Evolutionary conservation across 1,139 yeast species (phyloP).

Genomic region (Debaryomyces psychrophilus): DNA sequence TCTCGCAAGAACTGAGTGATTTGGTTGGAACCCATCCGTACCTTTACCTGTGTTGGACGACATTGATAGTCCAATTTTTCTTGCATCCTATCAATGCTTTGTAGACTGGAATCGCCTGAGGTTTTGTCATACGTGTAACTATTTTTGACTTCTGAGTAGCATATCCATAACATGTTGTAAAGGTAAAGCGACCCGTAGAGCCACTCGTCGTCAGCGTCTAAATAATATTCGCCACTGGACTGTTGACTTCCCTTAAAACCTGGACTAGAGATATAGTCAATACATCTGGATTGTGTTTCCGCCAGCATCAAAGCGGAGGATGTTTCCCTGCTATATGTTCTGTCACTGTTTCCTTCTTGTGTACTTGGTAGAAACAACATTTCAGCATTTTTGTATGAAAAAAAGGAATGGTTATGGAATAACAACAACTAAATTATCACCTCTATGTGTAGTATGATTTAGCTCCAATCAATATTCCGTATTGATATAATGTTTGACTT

Average conservation of each 20-base stretch:
- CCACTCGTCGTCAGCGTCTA: constrained; percentile 1
- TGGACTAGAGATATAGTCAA: not conserved
- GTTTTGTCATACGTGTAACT: not conserved
- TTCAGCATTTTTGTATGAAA: not conserved
- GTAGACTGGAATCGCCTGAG: not conserved
- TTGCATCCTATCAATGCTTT: not conserved
- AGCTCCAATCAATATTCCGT: not conserved
- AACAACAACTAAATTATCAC: too few relatives aligned
- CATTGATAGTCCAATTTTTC: not conserved
- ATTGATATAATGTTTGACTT: not conserved
- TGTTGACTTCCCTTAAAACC: not conserved
- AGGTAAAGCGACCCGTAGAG: not conserved
- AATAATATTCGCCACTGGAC: not conserved
- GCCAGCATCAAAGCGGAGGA: not conserved
- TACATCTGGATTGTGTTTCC: not conserved
- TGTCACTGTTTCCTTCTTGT: not conserved
- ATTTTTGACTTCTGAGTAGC: not conserved
- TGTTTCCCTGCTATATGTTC: not conserved
- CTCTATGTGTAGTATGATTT: not conserved
- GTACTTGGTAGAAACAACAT: not conserved
- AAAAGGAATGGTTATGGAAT: not conserved
- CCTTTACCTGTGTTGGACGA: not conserved
- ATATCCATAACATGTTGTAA: not conserved
- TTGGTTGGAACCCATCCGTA: not conserved
- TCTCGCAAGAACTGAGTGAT: not conserved